Conservation (phyloP, 352 stramenopile genomes). For the Phytophthora sp. region DNA sequence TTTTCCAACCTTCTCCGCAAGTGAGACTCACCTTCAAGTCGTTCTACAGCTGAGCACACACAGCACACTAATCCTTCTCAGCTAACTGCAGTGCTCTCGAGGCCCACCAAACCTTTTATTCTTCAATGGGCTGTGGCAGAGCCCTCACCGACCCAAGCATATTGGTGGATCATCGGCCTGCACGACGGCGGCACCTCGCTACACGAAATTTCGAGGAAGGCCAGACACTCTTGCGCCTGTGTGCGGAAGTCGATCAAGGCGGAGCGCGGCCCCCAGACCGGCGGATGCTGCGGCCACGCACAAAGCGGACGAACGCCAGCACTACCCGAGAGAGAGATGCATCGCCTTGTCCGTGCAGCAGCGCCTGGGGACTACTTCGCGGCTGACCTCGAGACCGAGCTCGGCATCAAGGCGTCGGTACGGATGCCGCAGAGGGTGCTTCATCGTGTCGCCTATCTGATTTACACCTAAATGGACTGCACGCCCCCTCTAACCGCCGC, state of each 20-base stretch:
- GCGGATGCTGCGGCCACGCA: neutral
- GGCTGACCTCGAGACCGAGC: neutral
- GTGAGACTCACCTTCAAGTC: too few relatives aligned
- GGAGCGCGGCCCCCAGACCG: conserved; percentile 1
- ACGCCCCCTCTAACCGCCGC: neutral
- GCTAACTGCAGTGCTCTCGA: too few relatives aligned
- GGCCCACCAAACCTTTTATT: too few relatives aligned
- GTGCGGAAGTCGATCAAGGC: conserved; percentile 5
- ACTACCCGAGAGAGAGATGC: conserved; percentile 4
- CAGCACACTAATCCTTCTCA: too few relatives aligned
- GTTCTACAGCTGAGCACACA: too few relatives aligned
- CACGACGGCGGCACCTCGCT: conserved; percentile 11
- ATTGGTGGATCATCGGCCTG: conserved; percentile 16
- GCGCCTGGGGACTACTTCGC: neutral
- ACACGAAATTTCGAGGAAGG: neutral
- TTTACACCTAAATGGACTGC: conserved; percentile 16
- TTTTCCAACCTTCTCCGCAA: too few relatives aligned
- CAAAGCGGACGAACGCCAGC: neutral
- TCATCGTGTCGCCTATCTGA: neutral
- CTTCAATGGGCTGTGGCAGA: conserved; percentile 8
- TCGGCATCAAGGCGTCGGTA: conserved; percentile 6
- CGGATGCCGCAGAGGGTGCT: neutral
- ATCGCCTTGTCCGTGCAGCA: neutral
- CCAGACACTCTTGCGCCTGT: neutral
- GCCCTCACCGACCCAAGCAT: neutral